These are phyloP conservation scores for Fusarium continuum DNA, from an alignment of 2,329 filamentous ascomycete species.

Conservation along the genomic window DNA sequence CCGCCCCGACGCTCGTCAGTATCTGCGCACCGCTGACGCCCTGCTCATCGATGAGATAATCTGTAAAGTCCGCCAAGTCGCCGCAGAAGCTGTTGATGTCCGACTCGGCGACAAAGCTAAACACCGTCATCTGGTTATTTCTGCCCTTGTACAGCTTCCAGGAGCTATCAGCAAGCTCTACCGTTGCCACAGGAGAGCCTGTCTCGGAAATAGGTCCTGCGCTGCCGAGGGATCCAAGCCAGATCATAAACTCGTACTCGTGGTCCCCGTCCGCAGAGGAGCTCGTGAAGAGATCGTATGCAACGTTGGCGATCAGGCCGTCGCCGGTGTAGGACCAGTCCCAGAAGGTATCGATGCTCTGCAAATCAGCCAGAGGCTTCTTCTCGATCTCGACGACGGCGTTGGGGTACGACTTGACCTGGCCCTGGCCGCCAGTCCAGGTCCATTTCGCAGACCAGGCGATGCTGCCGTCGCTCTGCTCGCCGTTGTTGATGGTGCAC, in stretches of 20 bases:
- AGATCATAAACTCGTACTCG: constrained; percentile 54
- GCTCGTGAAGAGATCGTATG: constrained; percentile 67
- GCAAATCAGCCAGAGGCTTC: constrained; percentile 37
- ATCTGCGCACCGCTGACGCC: constrained; percentile 60
- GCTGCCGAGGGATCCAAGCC: constrained; percentile 32
- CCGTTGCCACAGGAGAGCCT: constrained; percentile 62
- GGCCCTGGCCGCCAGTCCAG: constrained; percentile 49
- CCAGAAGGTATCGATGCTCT: constrained; percentile 48
- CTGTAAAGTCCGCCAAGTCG: constrained; percentile 65
- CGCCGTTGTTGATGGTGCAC: constrained; percentile 51
- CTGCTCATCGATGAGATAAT: constrained; percentile 61
- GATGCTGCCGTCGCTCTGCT: constrained; percentile 46
- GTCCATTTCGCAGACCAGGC: constrained; percentile 53
- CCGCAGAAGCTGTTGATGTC: constrained; percentile 61
- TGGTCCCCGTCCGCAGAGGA: constrained; percentile 54
- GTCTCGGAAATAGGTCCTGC: constrained; percentile 50
- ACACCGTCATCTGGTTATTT: constrained; percentile 67
- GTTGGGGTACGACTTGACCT: constrained; percentile 57
- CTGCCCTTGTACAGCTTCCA: constrained; percentile 66
- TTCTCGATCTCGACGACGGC: constrained; percentile 48
- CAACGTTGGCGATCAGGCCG: constrained; percentile 62
- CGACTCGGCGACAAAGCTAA: constrained; percentile 56
- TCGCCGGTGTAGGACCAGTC: constrained; percentile 57
- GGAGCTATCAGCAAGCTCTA: constrained; percentile 59
- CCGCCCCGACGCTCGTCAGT: constrained; percentile 61